A percentile compares a stretch with the other conserved stretches of the same genome.
These are phyloP conservation scores for Penicillium goetzii DNA, from an alignment of 495 filamentous ascomycete species.

Conservation along the genomic window DNA sequence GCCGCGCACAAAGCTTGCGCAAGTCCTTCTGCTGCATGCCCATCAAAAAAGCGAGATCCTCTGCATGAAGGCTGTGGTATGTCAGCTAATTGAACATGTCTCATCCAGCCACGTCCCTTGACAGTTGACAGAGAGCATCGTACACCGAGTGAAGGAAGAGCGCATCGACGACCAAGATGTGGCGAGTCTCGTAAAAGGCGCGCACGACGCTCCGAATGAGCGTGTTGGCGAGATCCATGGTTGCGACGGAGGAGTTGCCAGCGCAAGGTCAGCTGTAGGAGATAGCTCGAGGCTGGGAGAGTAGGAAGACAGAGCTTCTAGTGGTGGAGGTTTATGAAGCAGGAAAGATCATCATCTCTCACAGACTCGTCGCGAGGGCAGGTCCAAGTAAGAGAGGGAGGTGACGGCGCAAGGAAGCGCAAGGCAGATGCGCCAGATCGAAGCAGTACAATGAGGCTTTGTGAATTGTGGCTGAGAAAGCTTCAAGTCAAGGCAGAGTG, in stretches of 20 bases:
- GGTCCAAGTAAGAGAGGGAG: background rate
- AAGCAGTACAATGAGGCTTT: background rate
- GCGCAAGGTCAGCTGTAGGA: background rate
- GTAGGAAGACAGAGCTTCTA: conserved; percentile 23
- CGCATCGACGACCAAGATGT: conserved; percentile 90
- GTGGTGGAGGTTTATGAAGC: conserved; percentile 17
- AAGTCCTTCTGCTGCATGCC: conserved; percentile 87
- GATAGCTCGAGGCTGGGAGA: conserved; percentile 5
- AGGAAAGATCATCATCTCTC: conserved; percentile 18
- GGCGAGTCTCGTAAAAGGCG: conserved; percentile 88
- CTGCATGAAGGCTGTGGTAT: conserved; percentile 69
- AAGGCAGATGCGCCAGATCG: conserved; percentile 12
- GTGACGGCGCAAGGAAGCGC: conserved; percentile 4
- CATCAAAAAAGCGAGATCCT: conserved; percentile 83
- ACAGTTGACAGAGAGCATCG: conserved; percentile 41
- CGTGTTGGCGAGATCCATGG: conserved; percentile 83
- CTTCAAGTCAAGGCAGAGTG: background rate
- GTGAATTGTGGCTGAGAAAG: conserved; percentile 6
- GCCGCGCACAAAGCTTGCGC: conserved; percentile 79
- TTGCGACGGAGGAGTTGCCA: conserved; percentile 8
- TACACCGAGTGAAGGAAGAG: conserved; percentile 88
- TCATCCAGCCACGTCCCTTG: background rate
- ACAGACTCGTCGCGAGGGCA: background rate
- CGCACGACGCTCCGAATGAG: conserved; percentile 88
- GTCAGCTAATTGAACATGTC: conserved; percentile 12